A percentile compares a stretch with the other conserved stretches of the same genome.
Conservation (phyloP, 202 grass and related monocot species). For the Carex sylvatica region DNA sequence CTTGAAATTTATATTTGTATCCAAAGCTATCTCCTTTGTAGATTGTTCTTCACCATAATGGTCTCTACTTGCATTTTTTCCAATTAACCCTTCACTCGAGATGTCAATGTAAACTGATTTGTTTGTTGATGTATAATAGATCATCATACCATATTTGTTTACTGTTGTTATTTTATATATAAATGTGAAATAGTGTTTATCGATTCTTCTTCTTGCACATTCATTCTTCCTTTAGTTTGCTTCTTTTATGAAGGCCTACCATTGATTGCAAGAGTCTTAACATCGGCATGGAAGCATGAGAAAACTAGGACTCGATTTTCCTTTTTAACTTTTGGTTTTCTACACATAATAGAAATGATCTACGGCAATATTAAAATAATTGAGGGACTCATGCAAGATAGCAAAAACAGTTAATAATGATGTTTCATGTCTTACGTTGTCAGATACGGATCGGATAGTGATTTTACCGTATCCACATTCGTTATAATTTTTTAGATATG, state of each 20-base stretch:
- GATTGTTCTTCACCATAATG: neutral
- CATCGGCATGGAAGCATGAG: neutral
- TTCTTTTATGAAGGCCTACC: neutral
- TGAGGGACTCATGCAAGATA: neutral
- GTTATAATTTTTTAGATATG: too few species aligned
- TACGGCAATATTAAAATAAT: neutral
- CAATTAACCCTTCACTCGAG: neutral
- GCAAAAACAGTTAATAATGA: neutral
- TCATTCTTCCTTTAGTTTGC: neutral
- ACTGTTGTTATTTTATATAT: neutral
- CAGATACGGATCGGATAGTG: too few species aligned
- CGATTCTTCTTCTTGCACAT: neutral
- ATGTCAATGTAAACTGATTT: slow-evolving; percentile 8
- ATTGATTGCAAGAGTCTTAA: neutral
- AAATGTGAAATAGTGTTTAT: slow-evolving; percentile 12
- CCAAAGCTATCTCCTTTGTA: neutral
- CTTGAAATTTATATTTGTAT: slow-evolving; percentile 10
- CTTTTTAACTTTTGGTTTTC: neutral
- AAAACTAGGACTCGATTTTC: neutral
- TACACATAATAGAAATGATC: neutral
- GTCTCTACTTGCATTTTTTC: neutral
- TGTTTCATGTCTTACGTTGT: slow-evolving; percentile 7
- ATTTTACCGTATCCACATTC: too few species aligned
- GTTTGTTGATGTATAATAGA: slow-evolving; percentile 23
- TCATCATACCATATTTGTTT: neutral